A percentile compares a stretch with the other conserved stretches of the same genome.
Conservation (phyloP, 768 basidiomycete species). For the Trametes gibbosa region DNA sequence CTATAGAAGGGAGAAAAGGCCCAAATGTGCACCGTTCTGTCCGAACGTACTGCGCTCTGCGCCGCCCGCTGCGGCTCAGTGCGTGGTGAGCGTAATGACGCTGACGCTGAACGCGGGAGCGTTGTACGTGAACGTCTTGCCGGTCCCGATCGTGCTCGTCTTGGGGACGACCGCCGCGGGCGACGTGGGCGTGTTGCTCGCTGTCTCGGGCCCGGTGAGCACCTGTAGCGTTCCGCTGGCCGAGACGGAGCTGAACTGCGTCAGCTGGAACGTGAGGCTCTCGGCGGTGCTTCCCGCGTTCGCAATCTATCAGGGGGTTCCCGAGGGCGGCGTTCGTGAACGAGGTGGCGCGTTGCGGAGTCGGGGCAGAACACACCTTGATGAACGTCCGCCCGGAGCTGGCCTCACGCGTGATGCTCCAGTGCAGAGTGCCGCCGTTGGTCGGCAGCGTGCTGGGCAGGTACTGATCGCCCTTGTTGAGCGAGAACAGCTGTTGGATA, state of each 20-base stretch:
- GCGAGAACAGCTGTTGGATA: slow-evolving; percentile 53
- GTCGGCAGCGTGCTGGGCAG: slow-evolving; percentile 59
- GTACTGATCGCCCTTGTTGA: slow-evolving; percentile 60
- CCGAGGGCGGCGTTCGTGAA: too few species aligned
- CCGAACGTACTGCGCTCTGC: background rate
- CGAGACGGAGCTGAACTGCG: slow-evolving; percentile 48
- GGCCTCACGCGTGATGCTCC: slow-evolving; percentile 50
- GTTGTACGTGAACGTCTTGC: slow-evolving; percentile 51
- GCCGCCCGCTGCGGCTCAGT: slow-evolving; percentile 1
- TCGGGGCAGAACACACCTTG: slow-evolving; percentile 41
- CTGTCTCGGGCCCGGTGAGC: slow-evolving; percentile 46
- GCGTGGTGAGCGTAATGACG: slow-evolving; percentile 31
- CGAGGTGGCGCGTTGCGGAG: background rate
- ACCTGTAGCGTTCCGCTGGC: slow-evolving; percentile 44
- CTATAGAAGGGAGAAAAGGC: too few species aligned
- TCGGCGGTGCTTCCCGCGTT: slow-evolving; percentile 44
- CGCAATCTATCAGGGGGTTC: slow-evolving; percentile 39
- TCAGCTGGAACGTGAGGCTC: slow-evolving; percentile 46
- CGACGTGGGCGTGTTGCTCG: slow-evolving; percentile 53
- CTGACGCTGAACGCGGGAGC: slow-evolving; percentile 48
- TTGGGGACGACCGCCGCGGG: slow-evolving; percentile 49
- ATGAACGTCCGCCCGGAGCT: slow-evolving; percentile 46
- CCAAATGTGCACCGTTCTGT: too few species aligned
- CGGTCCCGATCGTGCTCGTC: slow-evolving; percentile 44
- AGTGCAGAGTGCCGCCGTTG: slow-evolving; percentile 48